Base-by-base conservation (phyloP, 2,329 filamentous ascomycete genomes). In the Fusarium papillatum region DNA sequence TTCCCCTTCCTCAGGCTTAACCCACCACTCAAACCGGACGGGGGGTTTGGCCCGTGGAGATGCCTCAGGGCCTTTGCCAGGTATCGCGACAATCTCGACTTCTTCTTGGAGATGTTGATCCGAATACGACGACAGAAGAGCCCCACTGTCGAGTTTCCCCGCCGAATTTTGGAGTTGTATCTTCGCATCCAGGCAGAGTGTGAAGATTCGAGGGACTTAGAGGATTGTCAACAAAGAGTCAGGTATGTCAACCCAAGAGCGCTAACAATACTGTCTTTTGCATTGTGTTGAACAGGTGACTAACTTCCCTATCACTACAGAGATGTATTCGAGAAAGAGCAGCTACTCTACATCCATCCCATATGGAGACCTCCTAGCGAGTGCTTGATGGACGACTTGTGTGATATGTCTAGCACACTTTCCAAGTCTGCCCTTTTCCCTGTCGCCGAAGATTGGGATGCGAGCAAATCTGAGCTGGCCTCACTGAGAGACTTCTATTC, bases 1-100 rank as follows among this genome's bases (percentile, higher is more conserved):
- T 79, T 79, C n/a, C 77, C 76, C 11, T 79, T 79, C 22, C 71
- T 79, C 60, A 76, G 67, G 46, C 68, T 79, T 7, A 64, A 79
- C 29, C 68, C 70, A 4, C 68, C 76, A 0, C 70, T 78, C 34
- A 69, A 73, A 1, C 59, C 74, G 1, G 75, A 79, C 8, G 76
- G 76, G 0, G 73, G 76, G 0, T 73, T 78, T 13, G 75, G 75
- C 0, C 66, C 70, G 7, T 79, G 77, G 77, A 66, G 61, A n/a
- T 79, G 75, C 39, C 76, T 79, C 0, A 48, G 72, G 16, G 65
- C 74, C 11, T 71, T 79, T 67, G 70, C 75, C n/a, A 75, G 66
- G 36, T 64, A 71, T 16, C 67, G 65, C 38, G 75, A 78, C 19
- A 69, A 78, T 7, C 36, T 79, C 11, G 69, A 78, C 41, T 79